phyloP scores from a whole-genome alignment of 441 rosid genomes.

The Francoa sonchifolia region DNA sequence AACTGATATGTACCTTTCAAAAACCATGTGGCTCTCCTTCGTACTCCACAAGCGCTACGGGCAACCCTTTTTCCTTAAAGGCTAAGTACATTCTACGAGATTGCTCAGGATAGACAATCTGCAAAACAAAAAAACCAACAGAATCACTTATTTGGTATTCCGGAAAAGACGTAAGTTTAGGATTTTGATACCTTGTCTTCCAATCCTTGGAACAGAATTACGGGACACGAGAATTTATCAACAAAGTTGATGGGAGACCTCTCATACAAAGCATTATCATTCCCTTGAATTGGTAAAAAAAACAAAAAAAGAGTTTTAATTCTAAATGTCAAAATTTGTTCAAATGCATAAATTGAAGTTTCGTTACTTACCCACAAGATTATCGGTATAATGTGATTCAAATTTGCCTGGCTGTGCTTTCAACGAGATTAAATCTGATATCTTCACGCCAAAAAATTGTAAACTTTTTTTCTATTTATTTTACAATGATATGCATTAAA shows the following conservation, averaged over 20 bases:
- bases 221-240: conserved; percentile 75
- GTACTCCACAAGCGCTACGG: conserved; percentile 86
- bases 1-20: conserved; percentile 45
- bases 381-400: conserved; percentile 70
- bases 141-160: background rate
- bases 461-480: conserved; percentile 6
- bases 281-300: conserved; percentile 32
- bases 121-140: conserved; percentile 8
- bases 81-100: conserved; percentile 68
- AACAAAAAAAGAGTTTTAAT: conserved; percentile 6
- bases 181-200: conserved; percentile 62
- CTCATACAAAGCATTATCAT: conserved; percentile 48
- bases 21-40: conserved; percentile 92
- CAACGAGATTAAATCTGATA: conserved; percentile 66
- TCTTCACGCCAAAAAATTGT: no score
- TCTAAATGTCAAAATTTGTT: background rate
- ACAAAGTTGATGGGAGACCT: conserved; percentile 79
- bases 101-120: conserved; percentile 82
- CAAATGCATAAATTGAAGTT: background rate
- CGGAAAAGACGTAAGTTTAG: background rate
- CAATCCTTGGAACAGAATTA: conserved; percentile 80
- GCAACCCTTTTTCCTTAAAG: conserved; percentile 66
- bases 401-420: conserved; percentile 74
- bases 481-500: no score
- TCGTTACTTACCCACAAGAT: conserved; percentile 69